Evolutionary conservation across 495 filamentous ascomycete genomes (phyloP), one percentile per base, ranked within the genome.

Genomic region (Entonaema liquescens): DNA sequence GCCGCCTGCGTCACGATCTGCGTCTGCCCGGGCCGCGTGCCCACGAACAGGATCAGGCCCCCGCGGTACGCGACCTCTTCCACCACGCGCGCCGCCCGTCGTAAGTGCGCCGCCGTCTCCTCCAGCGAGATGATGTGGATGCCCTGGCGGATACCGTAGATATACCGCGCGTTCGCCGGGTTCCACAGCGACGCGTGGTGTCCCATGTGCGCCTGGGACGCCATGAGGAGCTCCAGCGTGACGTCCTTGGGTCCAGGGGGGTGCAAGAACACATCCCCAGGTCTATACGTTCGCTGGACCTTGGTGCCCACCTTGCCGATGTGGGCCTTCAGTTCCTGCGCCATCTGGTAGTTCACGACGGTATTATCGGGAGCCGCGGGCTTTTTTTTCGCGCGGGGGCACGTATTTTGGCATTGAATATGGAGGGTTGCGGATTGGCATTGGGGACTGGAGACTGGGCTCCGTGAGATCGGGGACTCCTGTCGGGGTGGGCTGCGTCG

Each of bases 101-200:
- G 90, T 31, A 99, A 87, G 79, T 98, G 89, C 12, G 93, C 89
- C 5, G 93, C 92, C 17, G 91, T 98, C 59, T 87, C 81, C 76
- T 98, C 95, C 2, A 98, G 89, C 9, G 89, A 91, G 79, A 99
- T 95, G 77, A 99, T 95, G 82, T 99, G 95, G 67, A 97, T 91
- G 53, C 91, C 93, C 60, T 94, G 88, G 19, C 95, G 88, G 67
- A 96, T 89, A 74, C 95, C 95, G 78, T 92, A 94, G 79, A 99
- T 98, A 82, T 98, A 98, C 40, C 93, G 90, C 55, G 92, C 89
- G 84, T 98, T 99, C 40, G 89, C 89, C 13, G 96, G 95, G 82
- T 98, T 96, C 95, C 95, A 99, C 62, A 94, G 88, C 52, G 93
- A 93, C 2, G 92, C 95, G 72, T 90, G 85, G 83, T 98, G 95